These are phyloP conservation scores for Yamadazyma mexicana DNA, from an alignment of 1,139 yeast species.

Conservation along the genomic window DNA sequence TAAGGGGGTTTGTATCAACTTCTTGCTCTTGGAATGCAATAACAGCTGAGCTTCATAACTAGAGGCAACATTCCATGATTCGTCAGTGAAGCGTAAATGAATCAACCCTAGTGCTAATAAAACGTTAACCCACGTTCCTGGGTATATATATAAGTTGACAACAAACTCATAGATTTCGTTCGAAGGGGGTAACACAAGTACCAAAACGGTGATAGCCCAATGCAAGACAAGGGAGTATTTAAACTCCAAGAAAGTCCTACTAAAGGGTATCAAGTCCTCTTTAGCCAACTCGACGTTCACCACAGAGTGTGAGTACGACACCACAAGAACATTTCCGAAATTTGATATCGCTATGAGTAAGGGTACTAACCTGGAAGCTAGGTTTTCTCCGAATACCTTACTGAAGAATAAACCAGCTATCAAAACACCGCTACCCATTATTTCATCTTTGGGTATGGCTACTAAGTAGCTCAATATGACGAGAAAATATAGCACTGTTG, in stretches of 20 bases:
- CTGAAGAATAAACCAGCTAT: conserved; percentile 75
- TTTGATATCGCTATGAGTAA: conserved; percentile 76
- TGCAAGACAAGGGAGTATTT: conserved; percentile 44
- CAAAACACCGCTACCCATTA: conserved; percentile 63
- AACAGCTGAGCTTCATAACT: conserved; percentile 17
- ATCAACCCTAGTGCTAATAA: conserved; percentile 42
- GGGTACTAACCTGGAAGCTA: conserved; percentile 63
- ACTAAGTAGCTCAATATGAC: conserved; percentile 74
- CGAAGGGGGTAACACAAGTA: conserved; percentile 48
- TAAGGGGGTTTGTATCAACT: conserved; percentile 25
- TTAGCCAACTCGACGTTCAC: conserved; percentile 74
- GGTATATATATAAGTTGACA: conserved; percentile 50
- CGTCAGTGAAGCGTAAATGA: conserved; percentile 28
- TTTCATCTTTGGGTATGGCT: conserved; percentile 66
- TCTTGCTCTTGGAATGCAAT: conserved; percentile 21
- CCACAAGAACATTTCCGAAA: conserved; percentile 76
- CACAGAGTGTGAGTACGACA: conserved; percentile 75
- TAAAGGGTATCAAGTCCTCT: conserved; percentile 71
- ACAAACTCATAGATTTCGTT: conserved; percentile 49
- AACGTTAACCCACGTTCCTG: conserved; percentile 53
- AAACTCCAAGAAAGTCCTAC: conserved; percentile 55
- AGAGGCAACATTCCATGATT: conserved; percentile 10
- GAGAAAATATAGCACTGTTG: conserved; percentile 64
- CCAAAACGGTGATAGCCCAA: conserved; percentile 48
- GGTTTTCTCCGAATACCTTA: conserved; percentile 66